Evolutionary conservation across 495 filamentous ascomycete species (phyloP).

Genomic region (Neurospora africana): DNA sequence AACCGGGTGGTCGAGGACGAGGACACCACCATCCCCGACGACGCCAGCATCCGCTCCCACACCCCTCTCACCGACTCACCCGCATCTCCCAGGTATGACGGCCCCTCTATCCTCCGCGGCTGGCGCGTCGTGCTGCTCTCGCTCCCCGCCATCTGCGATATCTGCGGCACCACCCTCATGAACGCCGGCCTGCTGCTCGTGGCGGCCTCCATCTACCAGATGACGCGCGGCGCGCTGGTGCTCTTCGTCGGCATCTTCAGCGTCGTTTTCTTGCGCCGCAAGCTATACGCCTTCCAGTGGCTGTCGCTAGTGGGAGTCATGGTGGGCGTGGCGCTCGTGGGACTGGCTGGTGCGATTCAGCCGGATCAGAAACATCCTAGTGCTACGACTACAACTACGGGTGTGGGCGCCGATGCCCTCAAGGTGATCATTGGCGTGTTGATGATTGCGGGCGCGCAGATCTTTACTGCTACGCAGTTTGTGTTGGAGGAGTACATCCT

Average conservation of each 20-base stretch:
- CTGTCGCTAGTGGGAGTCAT: conserved; percentile 77
- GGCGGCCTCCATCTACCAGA: conserved; percentile 92
- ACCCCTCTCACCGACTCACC: conserved; percentile 37
- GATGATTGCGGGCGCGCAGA: conserved; percentile 85
- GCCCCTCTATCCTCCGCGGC: conserved; percentile 51
- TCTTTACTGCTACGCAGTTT: conserved; percentile 94
- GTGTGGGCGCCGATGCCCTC: conserved; percentile 46
- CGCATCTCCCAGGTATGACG: conserved; percentile 9
- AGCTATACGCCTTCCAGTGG: conserved; percentile 79
- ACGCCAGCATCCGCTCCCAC: conserved; percentile 37
- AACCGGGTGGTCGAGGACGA: conserved; percentile 22
- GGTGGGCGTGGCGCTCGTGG: conserved; percentile 77
- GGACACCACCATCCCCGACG: conserved; percentile 28
- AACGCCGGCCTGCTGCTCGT: conserved; percentile 91
- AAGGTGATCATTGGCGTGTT: conserved; percentile 71
- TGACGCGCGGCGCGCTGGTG: conserved; percentile 90
- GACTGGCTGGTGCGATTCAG: conserved; percentile 74
- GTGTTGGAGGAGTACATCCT: conserved; percentile 92
- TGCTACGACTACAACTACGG: conserved; percentile 10
- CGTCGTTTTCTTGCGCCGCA: conserved; percentile 74
- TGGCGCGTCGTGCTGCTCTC: conserved; percentile 68
- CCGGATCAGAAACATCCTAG: conserved; percentile 44
- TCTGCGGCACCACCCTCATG: conserved; percentile 91
- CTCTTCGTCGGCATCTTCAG: conserved; percentile 94
- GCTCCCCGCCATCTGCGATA: conserved; percentile 85